Evolutionary conservation across 345 rosid genomes (phyloP).

Genomic region (Turritis glabra): DNA sequence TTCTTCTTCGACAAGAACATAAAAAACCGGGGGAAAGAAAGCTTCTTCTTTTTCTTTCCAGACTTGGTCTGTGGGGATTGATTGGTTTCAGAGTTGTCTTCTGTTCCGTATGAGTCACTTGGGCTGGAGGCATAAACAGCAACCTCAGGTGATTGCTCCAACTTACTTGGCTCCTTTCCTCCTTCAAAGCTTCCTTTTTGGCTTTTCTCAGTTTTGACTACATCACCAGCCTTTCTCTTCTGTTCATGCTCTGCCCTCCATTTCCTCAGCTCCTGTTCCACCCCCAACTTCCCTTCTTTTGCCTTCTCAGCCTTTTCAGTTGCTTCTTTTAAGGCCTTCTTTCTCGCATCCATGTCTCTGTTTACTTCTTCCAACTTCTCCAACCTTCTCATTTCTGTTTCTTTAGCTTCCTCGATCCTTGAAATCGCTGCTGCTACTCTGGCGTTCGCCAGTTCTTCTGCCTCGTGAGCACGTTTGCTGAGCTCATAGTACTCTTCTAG

Average conservation of each 20-base stretch:
- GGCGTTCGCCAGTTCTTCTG: slow-evolving; percentile 72
- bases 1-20: slow-evolving; percentile 68
- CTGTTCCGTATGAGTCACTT: slow-evolving; percentile 33
- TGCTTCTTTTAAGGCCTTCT: slow-evolving; percentile 67
- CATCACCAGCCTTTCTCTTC: slow-evolving; percentile 53
- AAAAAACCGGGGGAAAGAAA: slow-evolving; percentile 66
- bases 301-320: slow-evolving; percentile 82
- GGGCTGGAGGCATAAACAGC: slow-evolving; percentile 29
- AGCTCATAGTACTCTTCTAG: slow-evolving; percentile 85
- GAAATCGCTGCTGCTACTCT: slow-evolving; percentile 77
- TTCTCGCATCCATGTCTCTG: slow-evolving; percentile 59
- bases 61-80: slow-evolving; percentile 41
- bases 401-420: slow-evolving; percentile 75
- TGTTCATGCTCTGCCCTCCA: slow-evolving; percentile 90
- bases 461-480: slow-evolving; percentile 79
- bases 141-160: slow-evolving; percentile 33
- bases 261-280: slow-evolving; percentile 81
- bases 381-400: slow-evolving; percentile 56
- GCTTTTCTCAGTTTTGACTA: slow-evolving; percentile 36
- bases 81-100: slow-evolving; percentile 27
- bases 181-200: slow-evolving; percentile 43
- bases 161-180: slow-evolving; percentile 20
- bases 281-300: slow-evolving; percentile 73
- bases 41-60: slow-evolving; percentile 63
- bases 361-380: slow-evolving; percentile 67